Evolutionary conservation across 371 early-diverging fungal species (phyloP), one percentile per base, ranked within the genome.

Genomic region (Apophysomyces ossiformis): DNA sequence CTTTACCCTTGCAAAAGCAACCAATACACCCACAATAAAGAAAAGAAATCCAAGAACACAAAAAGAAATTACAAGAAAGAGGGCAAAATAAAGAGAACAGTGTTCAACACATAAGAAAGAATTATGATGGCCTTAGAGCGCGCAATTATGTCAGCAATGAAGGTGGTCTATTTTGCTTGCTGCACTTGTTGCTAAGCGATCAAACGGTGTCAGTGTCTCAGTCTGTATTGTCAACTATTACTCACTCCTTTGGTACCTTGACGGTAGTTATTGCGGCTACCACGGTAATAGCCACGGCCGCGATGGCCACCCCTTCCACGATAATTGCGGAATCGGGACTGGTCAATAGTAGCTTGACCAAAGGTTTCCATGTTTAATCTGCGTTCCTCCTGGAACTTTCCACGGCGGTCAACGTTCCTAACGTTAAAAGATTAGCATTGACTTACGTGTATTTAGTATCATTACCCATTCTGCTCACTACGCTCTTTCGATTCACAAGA

Each of bases 401-500:
- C 86, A 41, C 95, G 88, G 64, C 95, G 90, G 66, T 93, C 89
- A 46, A 73, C 71, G 64, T 60, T 71, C 21, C 54, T 50, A 50
- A 58, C 5, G 11, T 26, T 13, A 39, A 32, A 58, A 63, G 7
- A 36, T 37, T 8, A 37, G 50, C 32, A 37, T 13, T 39, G 16
- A 21, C 16, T 39, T 43, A n/a, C 1, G 15, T 44, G 4, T 16
- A 8, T 35, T 64, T 50, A 44, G 12, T 47, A 58, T 26, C 63
- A 43, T 54, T 47, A 43, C 58, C 59, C 46, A 41, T 62, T 54
- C 37, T 77, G 80, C 56, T 86, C 89, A 59, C 65, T 82, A 71
- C 95, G 89, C 70, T 97, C 98, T 75, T 94, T 95, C 37, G 92
- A 87, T 74, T 97, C 98, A 73, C 96, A 96, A 26, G 98, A 97